These are phyloP conservation scores for Malassezia yamatoensis DNA, from an alignment of 1,284 basidiomycete species.

Conservation along the genomic window DNA sequence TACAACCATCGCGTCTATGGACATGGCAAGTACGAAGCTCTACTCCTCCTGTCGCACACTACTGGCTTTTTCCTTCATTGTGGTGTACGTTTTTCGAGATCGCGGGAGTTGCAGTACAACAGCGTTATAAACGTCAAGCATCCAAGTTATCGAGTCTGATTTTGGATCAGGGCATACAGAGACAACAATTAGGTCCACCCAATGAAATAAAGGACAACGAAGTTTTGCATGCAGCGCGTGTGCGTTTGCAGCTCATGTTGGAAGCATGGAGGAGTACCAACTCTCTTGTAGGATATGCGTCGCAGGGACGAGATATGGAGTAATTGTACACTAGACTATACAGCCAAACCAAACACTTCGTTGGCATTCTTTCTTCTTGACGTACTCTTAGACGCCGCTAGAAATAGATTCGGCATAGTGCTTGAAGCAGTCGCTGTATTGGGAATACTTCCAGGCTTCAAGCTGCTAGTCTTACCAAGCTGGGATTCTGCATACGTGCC, in stretches of 20 bases:
- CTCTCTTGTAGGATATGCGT: conserved; percentile 6
- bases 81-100: conserved; percentile 40
- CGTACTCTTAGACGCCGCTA: neutral
- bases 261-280: conserved; percentile 44
- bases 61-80: conserved; percentile 33
- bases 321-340: conserved; percentile 4
- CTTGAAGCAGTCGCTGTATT: too few species aligned
- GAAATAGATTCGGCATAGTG: too few species aligned
- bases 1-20: conserved; percentile 37
- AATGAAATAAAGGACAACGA: conserved; percentile 14
- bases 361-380: neutral
- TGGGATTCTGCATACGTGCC: too few species aligned
- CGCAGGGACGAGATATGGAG: conserved; percentile 13
- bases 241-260: conserved; percentile 41
- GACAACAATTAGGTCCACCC: conserved; percentile 22
- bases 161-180: conserved; percentile 26
- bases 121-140: conserved; percentile 32
- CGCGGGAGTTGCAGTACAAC: conserved; percentile 22
- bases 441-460: too few species aligned
- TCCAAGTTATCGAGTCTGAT: conserved; percentile 32
- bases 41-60: conserved; percentile 28
- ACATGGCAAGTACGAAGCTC: conserved; percentile 35
- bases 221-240: conserved; percentile 28
- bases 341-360: neutral
- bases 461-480: too few species aligned